Conservation (phyloP, 2,329 filamentous ascomycete genomes). For the Lanzia echinophila region DNA sequence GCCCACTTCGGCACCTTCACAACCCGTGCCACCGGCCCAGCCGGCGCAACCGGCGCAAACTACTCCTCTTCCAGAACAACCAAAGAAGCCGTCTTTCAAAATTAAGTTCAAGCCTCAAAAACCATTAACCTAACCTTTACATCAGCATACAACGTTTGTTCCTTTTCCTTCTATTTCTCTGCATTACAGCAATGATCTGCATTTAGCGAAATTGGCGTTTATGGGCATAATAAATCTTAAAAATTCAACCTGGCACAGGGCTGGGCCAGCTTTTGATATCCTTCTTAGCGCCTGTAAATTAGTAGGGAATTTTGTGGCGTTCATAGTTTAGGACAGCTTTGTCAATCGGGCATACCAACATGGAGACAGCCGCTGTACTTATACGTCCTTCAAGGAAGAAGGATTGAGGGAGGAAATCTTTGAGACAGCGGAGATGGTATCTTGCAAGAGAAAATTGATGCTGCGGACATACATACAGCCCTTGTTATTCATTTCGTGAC, state of each 20-base stretch:
- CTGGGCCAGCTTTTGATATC: no score
- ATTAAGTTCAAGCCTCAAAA: not conserved
- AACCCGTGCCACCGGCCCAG: no score
- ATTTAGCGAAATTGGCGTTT: slow-evolving; percentile 1
- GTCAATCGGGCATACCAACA: not conserved
- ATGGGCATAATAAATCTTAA: not conserved
- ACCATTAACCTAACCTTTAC: not conserved
- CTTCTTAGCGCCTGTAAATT: not conserved
- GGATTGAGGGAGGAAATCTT: no score
- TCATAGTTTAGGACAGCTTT: not conserved
- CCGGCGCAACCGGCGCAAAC: not conserved
- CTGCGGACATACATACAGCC: no score
- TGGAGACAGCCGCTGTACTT: not conserved
- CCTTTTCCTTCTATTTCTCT: not conserved
- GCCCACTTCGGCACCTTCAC: slow-evolving; percentile 6
- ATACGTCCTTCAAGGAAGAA: no score
- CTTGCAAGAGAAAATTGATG: no score
- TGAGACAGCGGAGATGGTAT: no score
- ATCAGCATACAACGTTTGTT: not conserved
- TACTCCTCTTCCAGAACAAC: not conserved
- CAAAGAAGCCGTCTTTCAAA: not conserved
- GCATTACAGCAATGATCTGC: not conserved
- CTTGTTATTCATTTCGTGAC: no score
- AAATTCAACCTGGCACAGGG: not conserved
- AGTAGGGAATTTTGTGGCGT: not conserved